A percentile compares a stretch with the other conserved stretches of the same genome.
phyloP scores from a whole-genome alignment of 2,329 filamentous ascomycete species.

The Lasiodiplodia gonubiensis region DNA sequence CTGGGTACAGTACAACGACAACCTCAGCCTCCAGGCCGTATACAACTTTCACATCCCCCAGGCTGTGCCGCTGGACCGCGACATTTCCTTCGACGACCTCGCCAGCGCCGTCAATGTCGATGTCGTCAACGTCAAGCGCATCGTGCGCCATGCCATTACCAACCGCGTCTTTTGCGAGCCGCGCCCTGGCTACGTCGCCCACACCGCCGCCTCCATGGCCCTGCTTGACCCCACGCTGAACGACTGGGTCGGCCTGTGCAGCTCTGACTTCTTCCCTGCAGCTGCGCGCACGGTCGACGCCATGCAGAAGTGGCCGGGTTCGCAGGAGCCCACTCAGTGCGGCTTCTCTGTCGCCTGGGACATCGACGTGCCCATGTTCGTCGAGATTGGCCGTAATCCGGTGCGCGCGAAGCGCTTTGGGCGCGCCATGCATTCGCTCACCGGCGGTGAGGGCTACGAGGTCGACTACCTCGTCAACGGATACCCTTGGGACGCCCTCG shows the following conservation, averaged over 20 bases:
- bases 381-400: conserved; percentile 29
- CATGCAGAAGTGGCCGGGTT: conserved; percentile 30
- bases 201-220: conserved; percentile 41
- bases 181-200: conserved; percentile 45
- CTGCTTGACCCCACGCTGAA: conserved; percentile 30
- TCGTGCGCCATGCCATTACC: conserved; percentile 49
- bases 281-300: conserved; percentile 29
- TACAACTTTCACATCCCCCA: conserved; percentile 32
- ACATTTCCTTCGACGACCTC: conserved; percentile 29
- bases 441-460: conserved; percentile 30
- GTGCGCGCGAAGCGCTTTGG: conserved; percentile 31
- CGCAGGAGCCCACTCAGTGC: conserved; percentile 30
- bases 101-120: conserved; percentile 23
- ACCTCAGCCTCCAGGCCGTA: conserved; percentile 31
- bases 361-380: conserved; percentile 31
- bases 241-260: conserved; percentile 31
- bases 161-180: conserved; percentile 52
- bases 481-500: conserved; percentile 30
- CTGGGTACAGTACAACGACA: conserved; percentile 31
- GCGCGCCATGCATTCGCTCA: conserved; percentile 30
- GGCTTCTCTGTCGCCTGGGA: conserved; percentile 27
- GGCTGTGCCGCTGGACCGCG: conserved; percentile 29
- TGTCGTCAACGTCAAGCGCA: conserved; percentile 38
- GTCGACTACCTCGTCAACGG: conserved; percentile 31
- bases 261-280: conserved; percentile 31